Evolutionary conservation across 208 protist species (phyloP).

Genomic region (Acanthamoeba quina): DNA sequence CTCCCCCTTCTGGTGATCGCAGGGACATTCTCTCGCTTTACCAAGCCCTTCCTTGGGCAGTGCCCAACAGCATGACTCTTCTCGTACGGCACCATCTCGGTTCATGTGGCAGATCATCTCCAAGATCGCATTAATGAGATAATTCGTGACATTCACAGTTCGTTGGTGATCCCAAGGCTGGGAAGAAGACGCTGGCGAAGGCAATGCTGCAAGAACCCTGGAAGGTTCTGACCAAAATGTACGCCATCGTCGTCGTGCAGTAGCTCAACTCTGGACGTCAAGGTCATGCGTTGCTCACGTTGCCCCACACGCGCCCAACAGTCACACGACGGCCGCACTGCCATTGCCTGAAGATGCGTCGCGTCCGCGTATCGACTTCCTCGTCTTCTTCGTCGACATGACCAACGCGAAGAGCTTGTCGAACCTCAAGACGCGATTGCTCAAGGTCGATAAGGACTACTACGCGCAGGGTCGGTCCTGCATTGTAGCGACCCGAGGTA

Average conservation of each 20-base stretch:
- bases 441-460: slow-evolving; percentile 58
- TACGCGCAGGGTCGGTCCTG: background rate
- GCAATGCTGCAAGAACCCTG: background rate
- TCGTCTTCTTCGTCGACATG: slow-evolving; percentile 69
- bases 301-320: background rate
- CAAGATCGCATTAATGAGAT: background rate
- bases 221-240: slow-evolving; percentile 17
- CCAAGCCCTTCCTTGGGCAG: slow-evolving; percentile 3
- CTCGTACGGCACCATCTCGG: background rate
- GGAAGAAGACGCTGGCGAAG: slow-evolving; percentile 40
- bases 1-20: background rate
- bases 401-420: slow-evolving; percentile 14
- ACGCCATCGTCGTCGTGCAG: background rate
- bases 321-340: background rate
- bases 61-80: slow-evolving; percentile 24
- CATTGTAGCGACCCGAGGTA: slow-evolving; percentile 12
- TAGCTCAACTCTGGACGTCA: too few relatives aligned
- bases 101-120: background rate
- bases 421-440: slow-evolving; percentile 23
- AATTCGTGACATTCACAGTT: background rate
- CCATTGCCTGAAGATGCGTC: slow-evolving; percentile 14
- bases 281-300: background rate
- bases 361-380: slow-evolving; percentile 19
- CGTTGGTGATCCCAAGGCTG: slow-evolving; percentile 35
- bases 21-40: background rate